phyloP scores from a whole-genome alignment of 192 early-diverging fungal genomes.

The Umbelopsis vinacea region DNA sequence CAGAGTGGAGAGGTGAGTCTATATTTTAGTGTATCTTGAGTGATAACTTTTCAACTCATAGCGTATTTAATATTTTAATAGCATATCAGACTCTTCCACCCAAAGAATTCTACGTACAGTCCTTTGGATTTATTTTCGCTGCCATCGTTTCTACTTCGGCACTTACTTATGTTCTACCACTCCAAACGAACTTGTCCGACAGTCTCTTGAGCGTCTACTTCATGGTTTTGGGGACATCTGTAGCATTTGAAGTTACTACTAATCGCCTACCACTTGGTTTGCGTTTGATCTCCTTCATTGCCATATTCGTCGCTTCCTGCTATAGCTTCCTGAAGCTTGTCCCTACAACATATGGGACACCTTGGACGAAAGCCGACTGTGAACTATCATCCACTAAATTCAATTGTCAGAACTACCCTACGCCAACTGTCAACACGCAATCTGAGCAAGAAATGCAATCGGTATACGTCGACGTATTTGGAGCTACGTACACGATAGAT shows the following conservation, averaged over 20 bases:
- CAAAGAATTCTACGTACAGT: constrained; percentile 15
- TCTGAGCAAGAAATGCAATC: background rate
- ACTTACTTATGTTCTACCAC: background rate
- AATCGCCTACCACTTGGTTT: background rate
- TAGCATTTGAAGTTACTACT: background rate
- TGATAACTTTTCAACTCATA: background rate
- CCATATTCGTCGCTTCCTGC: background rate
- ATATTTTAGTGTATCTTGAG: no score
- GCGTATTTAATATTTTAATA: background rate
- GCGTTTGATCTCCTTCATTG: background rate
- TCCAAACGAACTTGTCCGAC: background rate
- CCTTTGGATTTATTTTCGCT: constrained; percentile 2
- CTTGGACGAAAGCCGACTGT: constrained; percentile 5
- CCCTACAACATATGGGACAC: constrained; percentile 15
- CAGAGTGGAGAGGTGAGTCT: constrained; percentile 4
- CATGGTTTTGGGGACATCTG: background rate
- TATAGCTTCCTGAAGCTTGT: constrained; percentile 9
- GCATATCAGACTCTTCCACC: constrained; percentile 4
- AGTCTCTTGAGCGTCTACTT: constrained; percentile 4
- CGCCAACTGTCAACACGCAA: background rate
- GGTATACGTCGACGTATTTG: constrained; percentile 17
- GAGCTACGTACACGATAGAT: constrained; percentile 1
- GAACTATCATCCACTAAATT: constrained; percentile 10
- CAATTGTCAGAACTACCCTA: constrained; percentile 27
- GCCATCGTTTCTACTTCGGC: background rate